These are phyloP conservation scores for Penicilliopsis zonata DNA, from an alignment of 495 filamentous ascomycete species.

Conservation along the genomic window DNA sequence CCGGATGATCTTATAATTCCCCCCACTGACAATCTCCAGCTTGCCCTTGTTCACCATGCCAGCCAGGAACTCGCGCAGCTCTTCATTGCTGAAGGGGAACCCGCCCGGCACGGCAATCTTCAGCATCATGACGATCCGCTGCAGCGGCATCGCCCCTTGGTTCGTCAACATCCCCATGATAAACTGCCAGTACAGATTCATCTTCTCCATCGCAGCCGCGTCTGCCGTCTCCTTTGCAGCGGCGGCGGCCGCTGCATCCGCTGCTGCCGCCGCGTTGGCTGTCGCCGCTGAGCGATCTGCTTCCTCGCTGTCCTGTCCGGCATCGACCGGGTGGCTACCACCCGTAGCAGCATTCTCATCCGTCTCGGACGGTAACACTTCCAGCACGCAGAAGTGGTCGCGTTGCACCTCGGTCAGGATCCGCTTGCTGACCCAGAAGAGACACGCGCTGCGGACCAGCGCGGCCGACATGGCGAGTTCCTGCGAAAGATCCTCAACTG, in stretches of 20 bases:
- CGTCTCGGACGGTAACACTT: slow-evolving; percentile 40
- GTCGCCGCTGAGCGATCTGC: slow-evolving; percentile 20
- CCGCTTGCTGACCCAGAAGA: slow-evolving; percentile 74
- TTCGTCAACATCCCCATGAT: slow-evolving; percentile 94
- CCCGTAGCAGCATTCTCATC: slow-evolving; percentile 24
- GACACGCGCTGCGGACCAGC: slow-evolving; percentile 63
- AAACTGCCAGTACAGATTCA: slow-evolving; percentile 78
- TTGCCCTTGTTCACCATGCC: slow-evolving; percentile 60
- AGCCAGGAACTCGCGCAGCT: slow-evolving; percentile 62
- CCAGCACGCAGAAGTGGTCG: slow-evolving; percentile 51
- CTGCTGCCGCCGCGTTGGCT: slow-evolving; percentile 30
- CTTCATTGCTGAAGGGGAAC: slow-evolving; percentile 71
- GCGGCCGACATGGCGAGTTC: slow-evolving; percentile 63
- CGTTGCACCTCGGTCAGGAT: slow-evolving; percentile 51
- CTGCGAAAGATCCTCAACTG: slow-evolving; percentile 48
- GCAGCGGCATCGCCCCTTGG: slow-evolving; percentile 64
- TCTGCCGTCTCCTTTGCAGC: slow-evolving; percentile 33
- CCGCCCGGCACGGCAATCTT: slow-evolving; percentile 77
- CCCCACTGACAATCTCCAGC: slow-evolving; percentile 56
- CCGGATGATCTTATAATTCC: slow-evolving; percentile 55
- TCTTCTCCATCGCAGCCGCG: slow-evolving; percentile 57
- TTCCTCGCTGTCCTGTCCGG: slow-evolving; percentile 14
- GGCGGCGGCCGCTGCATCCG: slow-evolving; percentile 37
- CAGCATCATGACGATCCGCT: slow-evolving; percentile 85
- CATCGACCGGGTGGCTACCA: slow-evolving; percentile 4